These are phyloP conservation scores for Nakazawaea ambrosiae DNA, from an alignment of 805 yeast species.

Conservation along the genomic window DNA sequence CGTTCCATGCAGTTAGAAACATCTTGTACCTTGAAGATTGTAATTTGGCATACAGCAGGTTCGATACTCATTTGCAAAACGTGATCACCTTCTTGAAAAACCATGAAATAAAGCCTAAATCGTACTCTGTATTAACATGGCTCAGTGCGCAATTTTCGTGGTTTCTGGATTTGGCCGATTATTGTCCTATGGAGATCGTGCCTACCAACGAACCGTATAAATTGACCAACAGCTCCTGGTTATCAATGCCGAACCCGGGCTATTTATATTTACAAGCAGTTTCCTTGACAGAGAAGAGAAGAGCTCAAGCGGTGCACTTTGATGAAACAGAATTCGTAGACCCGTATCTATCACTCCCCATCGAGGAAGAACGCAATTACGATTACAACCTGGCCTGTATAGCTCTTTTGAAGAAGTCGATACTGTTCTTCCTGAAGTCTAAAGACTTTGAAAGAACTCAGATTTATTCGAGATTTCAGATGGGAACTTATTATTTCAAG, in stretches of 20 bases:
- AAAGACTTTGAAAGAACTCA: slow-evolving; percentile 32
- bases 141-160: slow-evolving; percentile 54
- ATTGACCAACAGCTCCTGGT: slow-evolving; percentile 18
- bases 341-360: slow-evolving; percentile 20
- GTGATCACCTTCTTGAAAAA: slow-evolving; percentile 32
- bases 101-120: slow-evolving; percentile 18
- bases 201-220: slow-evolving; percentile 32
- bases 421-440: slow-evolving; percentile 29
- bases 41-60: slow-evolving; percentile 54
- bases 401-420: slow-evolving; percentile 27
- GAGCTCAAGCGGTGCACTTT: slow-evolving; percentile 12
- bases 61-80: slow-evolving; percentile 53
- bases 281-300: slow-evolving; percentile 22
- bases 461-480: slow-evolving; percentile 36
- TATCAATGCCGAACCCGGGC: slow-evolving; percentile 36
- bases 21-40: slow-evolving; percentile 54
- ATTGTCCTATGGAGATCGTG: slow-evolving; percentile 35
- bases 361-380: slow-evolving; percentile 17
- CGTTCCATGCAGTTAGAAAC: slow-evolving; percentile 56
- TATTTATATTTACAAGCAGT: slow-evolving; percentile 33
- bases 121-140: slow-evolving; percentile 41
- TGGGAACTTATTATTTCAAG: slow-evolving; percentile 41
- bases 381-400: slow-evolving; percentile 17
- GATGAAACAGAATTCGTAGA: slow-evolving; percentile 13
- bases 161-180: slow-evolving; percentile 51